Percentiles rank a stretch among this genome's conserved stretches.
Evolutionary conservation across 768 basidiomycete species (phyloP).

Genomic region (Auriscalpium orientale): DNA sequence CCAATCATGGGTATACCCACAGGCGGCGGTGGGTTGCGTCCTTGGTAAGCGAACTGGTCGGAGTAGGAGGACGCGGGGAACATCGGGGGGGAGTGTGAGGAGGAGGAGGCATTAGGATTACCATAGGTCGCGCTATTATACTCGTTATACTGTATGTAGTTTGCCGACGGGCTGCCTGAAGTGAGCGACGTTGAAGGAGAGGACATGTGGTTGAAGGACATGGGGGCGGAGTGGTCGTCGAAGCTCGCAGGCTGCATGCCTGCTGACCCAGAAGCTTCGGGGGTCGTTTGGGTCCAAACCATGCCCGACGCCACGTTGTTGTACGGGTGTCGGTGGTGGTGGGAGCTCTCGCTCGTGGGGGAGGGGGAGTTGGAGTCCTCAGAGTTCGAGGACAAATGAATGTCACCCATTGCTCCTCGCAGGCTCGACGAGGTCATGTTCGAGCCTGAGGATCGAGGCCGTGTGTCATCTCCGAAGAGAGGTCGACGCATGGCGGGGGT

Average conservation of each 20-base stretch:
- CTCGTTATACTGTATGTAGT: constrained; percentile 15
- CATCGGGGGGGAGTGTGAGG: constrained; percentile 7
- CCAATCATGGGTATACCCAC: constrained; percentile 8
- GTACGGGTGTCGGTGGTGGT: constrained; percentile 20
- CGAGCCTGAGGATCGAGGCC: constrained; percentile 31
- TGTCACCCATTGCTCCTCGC: constrained; percentile 58
- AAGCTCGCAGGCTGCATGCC: constrained; percentile 7
- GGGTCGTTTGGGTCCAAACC: constrained; percentile 13
- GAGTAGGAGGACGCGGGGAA: constrained; percentile 13
- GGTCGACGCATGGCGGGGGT: constrained; percentile 14
- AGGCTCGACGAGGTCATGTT: constrained; percentile 42
- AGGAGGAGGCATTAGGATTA: constrained; percentile 12
- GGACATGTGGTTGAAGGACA: constrained; percentile 13
- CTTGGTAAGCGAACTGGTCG: constrained; percentile 10
- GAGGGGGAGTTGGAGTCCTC: constrained; percentile 23
- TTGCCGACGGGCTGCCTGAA: constrained; percentile 9
- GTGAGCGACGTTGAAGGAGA: constrained; percentile 10
- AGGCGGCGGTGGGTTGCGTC: constrained; percentile 7
- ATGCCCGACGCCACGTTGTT: constrained; percentile 13
- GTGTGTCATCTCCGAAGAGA: constrained; percentile 15
- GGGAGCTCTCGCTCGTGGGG: constrained; percentile 16
- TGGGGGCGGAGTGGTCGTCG: constrained; percentile 6
- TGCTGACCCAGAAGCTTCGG: constrained; percentile 8
- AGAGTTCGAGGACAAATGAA: constrained; percentile 31
- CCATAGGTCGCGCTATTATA: constrained; percentile 13